Evolutionary conservation across 2,329 filamentous ascomycete genomes (phyloP).

Genomic region (Aspergillus ustus): DNA sequence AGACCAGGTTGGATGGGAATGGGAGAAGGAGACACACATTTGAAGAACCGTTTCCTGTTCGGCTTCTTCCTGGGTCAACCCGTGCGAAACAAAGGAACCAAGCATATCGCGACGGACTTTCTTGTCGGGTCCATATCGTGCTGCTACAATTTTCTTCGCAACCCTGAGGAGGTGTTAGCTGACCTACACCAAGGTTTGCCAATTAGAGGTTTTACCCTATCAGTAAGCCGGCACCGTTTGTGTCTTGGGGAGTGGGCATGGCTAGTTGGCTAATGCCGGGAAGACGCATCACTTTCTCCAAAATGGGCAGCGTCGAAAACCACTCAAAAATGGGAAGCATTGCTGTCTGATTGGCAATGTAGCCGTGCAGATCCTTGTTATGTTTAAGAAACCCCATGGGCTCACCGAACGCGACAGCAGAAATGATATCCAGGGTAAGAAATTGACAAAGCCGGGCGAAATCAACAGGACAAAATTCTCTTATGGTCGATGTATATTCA

Average conservation of each 20-base stretch:
- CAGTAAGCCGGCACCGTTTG: constrained; percentile 1
- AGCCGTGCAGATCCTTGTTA: neutral
- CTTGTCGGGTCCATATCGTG: neutral
- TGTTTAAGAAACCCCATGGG: neutral
- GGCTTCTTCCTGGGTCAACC: constrained; percentile 2
- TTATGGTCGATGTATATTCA: neutral
- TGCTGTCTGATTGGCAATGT: neutral
- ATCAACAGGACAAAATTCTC: neutral
- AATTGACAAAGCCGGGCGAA: neutral
- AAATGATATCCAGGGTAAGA: constrained; percentile 1
- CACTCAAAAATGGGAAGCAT: constrained; percentile 3
- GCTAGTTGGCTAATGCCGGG: neutral
- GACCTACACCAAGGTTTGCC: too few species aligned
- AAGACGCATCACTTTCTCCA: constrained; percentile 1
- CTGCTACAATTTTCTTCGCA: constrained; percentile 3
- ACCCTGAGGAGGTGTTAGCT: neutral
- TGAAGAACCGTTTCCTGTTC: constrained; percentile 5
- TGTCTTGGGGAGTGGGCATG: neutral
- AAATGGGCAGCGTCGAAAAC: neutral
- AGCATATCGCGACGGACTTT: neutral
- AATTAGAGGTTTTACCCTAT: neutral
- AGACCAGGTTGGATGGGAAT: neutral
- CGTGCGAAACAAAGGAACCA: neutral
- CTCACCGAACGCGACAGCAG: neutral
- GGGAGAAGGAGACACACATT: neutral